These are phyloP conservation scores for Leccinum ochraceum DNA, from an alignment of 768 basidiomycete species.

Conservation along the genomic window DNA sequence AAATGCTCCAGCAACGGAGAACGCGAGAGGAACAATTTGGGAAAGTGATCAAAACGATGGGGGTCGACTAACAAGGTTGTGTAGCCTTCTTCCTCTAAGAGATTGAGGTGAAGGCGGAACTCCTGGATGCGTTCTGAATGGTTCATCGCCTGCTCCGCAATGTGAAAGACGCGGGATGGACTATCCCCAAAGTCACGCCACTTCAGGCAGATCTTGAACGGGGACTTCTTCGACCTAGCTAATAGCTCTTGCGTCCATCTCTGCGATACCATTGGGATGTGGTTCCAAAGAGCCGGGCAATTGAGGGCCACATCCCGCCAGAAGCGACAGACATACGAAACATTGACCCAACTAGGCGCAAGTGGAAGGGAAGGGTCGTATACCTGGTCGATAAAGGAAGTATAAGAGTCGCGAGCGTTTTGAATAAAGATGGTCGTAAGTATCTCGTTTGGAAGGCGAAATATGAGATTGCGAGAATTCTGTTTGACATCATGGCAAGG, in stretches of 20 bases:
- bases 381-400: too few species aligned
- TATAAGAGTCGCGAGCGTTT: background rate
- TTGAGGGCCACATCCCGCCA: background rate
- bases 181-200: background rate
- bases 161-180: too few species aligned
- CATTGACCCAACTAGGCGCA: background rate
- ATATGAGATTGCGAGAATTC: background rate
- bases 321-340: background rate
- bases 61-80: background rate
- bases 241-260: background rate
- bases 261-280: background rate
- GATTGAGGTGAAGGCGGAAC: background rate
- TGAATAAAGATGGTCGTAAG: background rate
- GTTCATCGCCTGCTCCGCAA: background rate
- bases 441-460: background rate
- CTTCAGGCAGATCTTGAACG: too few species aligned
- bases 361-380: background rate
- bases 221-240: background rate
- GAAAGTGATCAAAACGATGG: background rate
- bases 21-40: background rate
- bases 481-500: too few species aligned
- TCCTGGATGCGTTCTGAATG: conserved; percentile 4
- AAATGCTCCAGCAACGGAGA: background rate
- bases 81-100: background rate
- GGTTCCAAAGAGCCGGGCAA: background rate